phyloP scores from a whole-genome alignment of 23 red algal species.

The Cyanidioschyzon merolae region DNA sequence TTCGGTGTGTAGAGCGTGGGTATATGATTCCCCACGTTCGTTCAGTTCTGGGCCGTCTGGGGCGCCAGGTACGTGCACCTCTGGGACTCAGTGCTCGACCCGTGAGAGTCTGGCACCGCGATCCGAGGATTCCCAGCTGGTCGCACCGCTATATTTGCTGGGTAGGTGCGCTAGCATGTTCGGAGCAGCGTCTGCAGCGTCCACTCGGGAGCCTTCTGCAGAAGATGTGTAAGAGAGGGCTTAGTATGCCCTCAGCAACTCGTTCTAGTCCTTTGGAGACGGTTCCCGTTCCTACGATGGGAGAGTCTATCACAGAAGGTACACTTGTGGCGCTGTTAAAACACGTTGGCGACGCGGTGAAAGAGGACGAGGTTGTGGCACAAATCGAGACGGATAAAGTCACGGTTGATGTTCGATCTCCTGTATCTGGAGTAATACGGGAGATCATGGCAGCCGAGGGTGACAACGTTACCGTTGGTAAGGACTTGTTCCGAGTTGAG shows the following conservation, averaged over 20 bases:
- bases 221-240: not conserved
- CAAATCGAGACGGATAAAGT: slow-evolving; percentile 98
- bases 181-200: not conserved
- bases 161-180: not conserved
- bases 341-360: slow-evolving; percentile 47
- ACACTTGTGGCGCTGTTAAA: slow-evolving; percentile 67
- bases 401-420: slow-evolving; percentile 87
- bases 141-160: not conserved
- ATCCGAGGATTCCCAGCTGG: not conserved
- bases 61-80: not conserved
- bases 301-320: slow-evolving; percentile 90
- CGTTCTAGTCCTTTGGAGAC: not conserved
- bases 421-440: slow-evolving; percentile 45
- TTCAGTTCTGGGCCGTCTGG: too few relatives aligned
- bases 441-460: slow-evolving; percentile 59
- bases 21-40: too few relatives aligned
- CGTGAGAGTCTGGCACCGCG: not conserved
- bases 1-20: too few relatives aligned
- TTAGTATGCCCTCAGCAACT: not conserved
- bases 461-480: slow-evolving; percentile 74
- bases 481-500: slow-evolving; percentile 41
- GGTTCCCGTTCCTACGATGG: slow-evolving; percentile 71
- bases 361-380: slow-evolving; percentile 73
- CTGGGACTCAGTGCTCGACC: not conserved
- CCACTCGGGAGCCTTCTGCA: not conserved